Conservation (phyloP, 1,139 yeast genomes). For the Dujonia santamariae region DNA sequence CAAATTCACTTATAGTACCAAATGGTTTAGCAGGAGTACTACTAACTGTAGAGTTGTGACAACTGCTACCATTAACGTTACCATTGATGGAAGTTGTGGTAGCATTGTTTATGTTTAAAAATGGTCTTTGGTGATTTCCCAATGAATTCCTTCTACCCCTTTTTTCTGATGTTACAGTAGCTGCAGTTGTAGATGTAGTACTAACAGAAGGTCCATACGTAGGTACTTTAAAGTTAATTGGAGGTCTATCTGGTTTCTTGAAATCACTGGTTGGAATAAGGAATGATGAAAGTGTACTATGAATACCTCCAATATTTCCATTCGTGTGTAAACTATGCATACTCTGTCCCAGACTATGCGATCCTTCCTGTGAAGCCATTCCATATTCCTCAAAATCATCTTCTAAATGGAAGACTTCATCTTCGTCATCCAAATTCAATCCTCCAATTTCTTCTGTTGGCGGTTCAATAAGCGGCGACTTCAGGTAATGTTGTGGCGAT, state of each 20-base stretch:
- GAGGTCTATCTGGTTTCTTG: conserved; percentile 15
- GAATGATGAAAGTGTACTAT: not conserved
- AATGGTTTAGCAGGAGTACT: conserved; percentile 7
- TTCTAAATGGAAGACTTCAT: conserved; percentile 46
- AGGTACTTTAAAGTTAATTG: conserved; percentile 8
- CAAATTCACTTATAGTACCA: conserved; percentile 6
- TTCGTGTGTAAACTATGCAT: not conserved
- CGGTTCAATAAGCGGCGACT: conserved; percentile 35
- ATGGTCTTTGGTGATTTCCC: conserved; percentile 1
- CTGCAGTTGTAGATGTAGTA: not conserved
- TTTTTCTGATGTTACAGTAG: not conserved
- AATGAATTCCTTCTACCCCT: conserved; percentile 5
- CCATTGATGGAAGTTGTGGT: not conserved
- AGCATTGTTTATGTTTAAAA: no score
- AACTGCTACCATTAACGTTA: not conserved
- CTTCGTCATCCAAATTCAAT: conserved; percentile 27
- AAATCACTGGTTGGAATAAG: conserved; percentile 26
- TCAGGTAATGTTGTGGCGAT: conserved; percentile 33
- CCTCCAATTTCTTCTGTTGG: conserved; percentile 39
- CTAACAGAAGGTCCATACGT: conserved; percentile 6
- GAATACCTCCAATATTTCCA: not conserved
- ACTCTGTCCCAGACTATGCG: no score
- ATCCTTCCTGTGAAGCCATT: not conserved
- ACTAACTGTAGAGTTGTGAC: conserved; percentile 2
- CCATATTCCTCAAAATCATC: conserved; percentile 31